phyloP scores from a whole-genome alignment of 768 basidiomycete species.

The Mrakia frigida region DNA sequence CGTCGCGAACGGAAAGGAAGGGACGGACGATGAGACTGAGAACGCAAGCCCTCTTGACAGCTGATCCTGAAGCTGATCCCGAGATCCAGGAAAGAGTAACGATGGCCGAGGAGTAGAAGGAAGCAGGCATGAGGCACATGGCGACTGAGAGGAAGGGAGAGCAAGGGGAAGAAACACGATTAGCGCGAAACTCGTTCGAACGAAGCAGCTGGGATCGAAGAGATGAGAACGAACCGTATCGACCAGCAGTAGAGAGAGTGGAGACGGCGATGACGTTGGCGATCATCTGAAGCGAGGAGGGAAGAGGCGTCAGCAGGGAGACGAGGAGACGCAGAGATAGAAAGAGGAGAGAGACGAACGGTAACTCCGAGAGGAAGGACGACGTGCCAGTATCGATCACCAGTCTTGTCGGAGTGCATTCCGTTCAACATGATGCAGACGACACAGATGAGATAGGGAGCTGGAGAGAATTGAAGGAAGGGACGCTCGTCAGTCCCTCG shows the following conservation, averaged over 20 bases:
- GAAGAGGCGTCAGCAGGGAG: neutral
- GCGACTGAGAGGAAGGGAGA: slow-evolving; percentile 27
- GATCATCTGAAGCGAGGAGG: slow-evolving; percentile 26
- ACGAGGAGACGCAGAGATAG: neutral
- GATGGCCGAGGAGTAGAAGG: slow-evolving; percentile 41
- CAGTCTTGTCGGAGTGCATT: slow-evolving; percentile 38
- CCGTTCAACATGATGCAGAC: slow-evolving; percentile 40
- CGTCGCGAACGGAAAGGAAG: neutral
- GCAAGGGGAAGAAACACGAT: neutral
- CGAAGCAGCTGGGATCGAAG: too few species aligned
- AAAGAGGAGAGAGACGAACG: neutral
- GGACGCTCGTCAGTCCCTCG: neutral
- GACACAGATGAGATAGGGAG: slow-evolving; percentile 41
- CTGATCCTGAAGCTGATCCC: slow-evolving; percentile 37
- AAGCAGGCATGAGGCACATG: slow-evolving; percentile 40
- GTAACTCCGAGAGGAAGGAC: slow-evolving; percentile 37
- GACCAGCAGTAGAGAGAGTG: slow-evolving; percentile 38
- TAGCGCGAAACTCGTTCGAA: too few species aligned
- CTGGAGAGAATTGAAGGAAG: slow-evolving; percentile 34
- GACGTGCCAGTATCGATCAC: slow-evolving; percentile 38
- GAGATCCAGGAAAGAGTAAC: slow-evolving; percentile 43
- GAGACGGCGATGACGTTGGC: slow-evolving; percentile 41
- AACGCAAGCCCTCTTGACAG: slow-evolving; percentile 41
- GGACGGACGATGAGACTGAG: slow-evolving; percentile 36
- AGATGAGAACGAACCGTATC: slow-evolving; percentile 33